phyloP scores from a whole-genome alignment of 371 early-diverging fungal species.

The Mortierella sp. region DNA sequence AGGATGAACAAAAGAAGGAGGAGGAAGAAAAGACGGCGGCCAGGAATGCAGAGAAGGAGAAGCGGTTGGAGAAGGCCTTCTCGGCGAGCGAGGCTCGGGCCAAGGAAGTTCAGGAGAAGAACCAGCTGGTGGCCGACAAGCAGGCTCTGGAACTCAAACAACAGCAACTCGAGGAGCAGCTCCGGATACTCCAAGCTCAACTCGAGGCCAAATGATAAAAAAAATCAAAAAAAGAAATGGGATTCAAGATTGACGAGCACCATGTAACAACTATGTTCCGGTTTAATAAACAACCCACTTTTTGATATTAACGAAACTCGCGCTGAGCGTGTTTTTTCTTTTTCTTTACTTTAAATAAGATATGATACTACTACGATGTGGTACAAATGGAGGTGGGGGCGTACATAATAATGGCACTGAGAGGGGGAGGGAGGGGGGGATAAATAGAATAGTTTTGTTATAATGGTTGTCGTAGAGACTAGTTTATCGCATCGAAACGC shows the following conservation, averaged over 20 bases:
- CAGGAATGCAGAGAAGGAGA: background rate
- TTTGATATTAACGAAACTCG: too few species aligned
- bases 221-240: too few species aligned
- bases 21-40: constrained; percentile 1
- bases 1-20: background rate
- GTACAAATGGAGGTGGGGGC: constrained; percentile 6
- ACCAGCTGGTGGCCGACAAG: constrained; percentile 17
- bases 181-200: constrained; percentile 35
- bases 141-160: constrained; percentile 1
- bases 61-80: background rate
- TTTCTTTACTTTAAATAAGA: background rate
- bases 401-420: background rate
- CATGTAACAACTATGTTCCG: background rate
- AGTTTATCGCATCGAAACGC: too few species aligned
- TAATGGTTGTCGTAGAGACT: too few species aligned
- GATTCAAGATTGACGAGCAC: too few species aligned
- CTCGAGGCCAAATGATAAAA: constrained; percentile 18
- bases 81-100: constrained; percentile 16
- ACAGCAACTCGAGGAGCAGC: constrained; percentile 33
- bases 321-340: background rate
- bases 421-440: background rate
- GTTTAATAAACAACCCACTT: too few species aligned
- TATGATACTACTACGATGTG: background rate
- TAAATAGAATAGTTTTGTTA: background rate
- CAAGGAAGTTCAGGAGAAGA: constrained; percentile 20